These are phyloP conservation scores for Botryosphaeria dothidea DNA, from an alignment of 2,329 filamentous ascomycete species.

Conservation along the genomic window DNA sequence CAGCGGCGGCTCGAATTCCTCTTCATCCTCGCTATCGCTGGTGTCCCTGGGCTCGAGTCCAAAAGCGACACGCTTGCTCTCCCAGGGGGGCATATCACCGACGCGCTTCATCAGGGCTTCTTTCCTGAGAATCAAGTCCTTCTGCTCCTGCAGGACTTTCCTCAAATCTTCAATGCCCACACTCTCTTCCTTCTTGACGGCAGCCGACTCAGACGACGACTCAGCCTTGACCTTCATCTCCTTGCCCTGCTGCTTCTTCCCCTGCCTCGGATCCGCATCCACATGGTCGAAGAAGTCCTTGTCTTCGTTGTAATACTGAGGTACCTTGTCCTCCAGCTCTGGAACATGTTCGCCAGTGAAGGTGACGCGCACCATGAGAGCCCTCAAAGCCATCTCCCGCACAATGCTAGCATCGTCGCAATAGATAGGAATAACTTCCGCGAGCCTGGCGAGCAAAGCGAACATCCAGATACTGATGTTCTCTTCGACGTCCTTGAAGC, in stretches of 20 bases:
- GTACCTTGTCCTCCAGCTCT: conserved; percentile 32
- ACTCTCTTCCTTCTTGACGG: not conserved
- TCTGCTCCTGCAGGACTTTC: not conserved
- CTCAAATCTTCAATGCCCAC: not conserved
- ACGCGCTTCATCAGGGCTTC: not conserved
- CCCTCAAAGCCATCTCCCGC: conserved; percentile 77
- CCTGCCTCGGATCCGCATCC: not conserved
- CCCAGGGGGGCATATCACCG: not conserved
- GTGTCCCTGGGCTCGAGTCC: conserved; percentile 15
- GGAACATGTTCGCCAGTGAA: conserved; percentile 29
- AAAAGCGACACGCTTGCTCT: conserved; percentile 4
- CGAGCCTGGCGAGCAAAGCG: conserved; percentile 75
- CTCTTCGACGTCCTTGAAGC: conserved; percentile 60
- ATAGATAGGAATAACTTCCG: conserved; percentile 51
- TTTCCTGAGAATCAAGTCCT: not conserved
- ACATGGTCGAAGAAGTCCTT: conserved; percentile 24
- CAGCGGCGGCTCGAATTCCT: conserved; percentile 33
- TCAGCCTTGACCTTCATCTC: too few relatives aligned
- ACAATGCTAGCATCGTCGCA: conserved; percentile 52
- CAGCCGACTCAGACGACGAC: too few relatives aligned
- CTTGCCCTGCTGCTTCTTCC: not conserved
- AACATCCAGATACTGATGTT: conserved; percentile 82
- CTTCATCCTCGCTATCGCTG: conserved; percentile 44
- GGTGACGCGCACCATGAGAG: conserved; percentile 61
- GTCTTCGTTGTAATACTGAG: conserved; percentile 26